Conservation (phyloP, 2,329 filamentous ascomycete species). For the Leptographium procerum region DNA sequence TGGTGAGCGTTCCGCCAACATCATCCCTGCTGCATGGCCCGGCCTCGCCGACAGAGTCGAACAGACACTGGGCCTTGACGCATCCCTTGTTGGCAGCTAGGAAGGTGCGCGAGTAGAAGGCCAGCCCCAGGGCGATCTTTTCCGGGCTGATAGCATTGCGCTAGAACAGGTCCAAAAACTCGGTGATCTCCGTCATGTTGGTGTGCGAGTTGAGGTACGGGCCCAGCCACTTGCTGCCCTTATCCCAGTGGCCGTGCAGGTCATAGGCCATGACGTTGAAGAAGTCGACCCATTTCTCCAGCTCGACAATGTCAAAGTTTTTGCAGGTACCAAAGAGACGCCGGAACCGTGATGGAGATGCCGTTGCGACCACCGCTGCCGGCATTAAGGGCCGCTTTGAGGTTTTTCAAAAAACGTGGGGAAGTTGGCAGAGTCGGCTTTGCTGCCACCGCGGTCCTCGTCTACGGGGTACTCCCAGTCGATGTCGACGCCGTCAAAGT, state of each 20-base stretch:
- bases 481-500: constrained; percentile 10
- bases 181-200: constrained; percentile 34
- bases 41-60: no score
- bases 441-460: constrained; percentile 11
- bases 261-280: constrained; percentile 22
- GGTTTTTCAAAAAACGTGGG: no score
- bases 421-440: constrained; percentile 10
- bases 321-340: constrained; percentile 13
- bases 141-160: constrained; percentile 27
- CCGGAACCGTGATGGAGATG: constrained; percentile 5
- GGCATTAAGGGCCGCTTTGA: no score
- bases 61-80: no score
- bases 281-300: constrained; percentile 9
- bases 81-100: neutral
- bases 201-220: constrained; percentile 26
- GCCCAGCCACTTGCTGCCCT: constrained; percentile 14
- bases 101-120: constrained; percentile 28
- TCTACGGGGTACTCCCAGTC: constrained; percentile 11
- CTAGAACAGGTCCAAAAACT: constrained; percentile 33
- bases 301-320: constrained; percentile 14
- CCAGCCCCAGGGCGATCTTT: constrained; percentile 31
- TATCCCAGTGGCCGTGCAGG: constrained; percentile 29
- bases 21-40: no score
- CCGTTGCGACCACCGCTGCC: no score
- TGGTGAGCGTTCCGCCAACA: no score